Evolutionary conservation across 768 basidiomycete species (phyloP), one percentile per base, ranked within the genome.

Genomic region (Agrocybe praecox): DNA sequence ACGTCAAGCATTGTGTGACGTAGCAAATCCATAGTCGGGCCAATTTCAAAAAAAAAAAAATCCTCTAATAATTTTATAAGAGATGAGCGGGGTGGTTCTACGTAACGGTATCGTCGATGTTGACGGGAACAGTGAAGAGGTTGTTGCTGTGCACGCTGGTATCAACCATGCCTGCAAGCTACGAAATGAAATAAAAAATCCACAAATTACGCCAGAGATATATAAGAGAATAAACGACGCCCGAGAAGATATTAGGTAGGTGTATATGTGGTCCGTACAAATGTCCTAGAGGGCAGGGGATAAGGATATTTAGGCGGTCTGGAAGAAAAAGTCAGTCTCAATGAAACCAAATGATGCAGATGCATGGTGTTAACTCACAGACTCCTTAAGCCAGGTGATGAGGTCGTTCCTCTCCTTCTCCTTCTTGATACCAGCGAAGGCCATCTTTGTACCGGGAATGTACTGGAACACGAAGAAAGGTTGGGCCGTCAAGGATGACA

Each of bases 381-480:
- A 69, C 50, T 87, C 83, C 80, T 91, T 91, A 66, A 96, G 80
- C 71, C 80, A 86, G 56, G 94, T 86, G 68, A 98, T 83, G 67
- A 98, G 87, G 78, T 98, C 96, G 71, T 87, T 91, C 78, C 96
- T 88, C 74, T 98, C 96, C 83, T 95, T 94, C 10, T 93, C 93
- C 86, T 98, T 98, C 89, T 98, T 98, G 72, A 98, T 77, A 67
- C 96, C 96, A 62, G 95, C 94, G 66, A 97, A 98, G 56, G 95
- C 96, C 96, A 98, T 98, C 81, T 96, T 97, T 49, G 96, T 97
- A 47, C 96, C 95, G 36, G 93, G 93, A 63, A 96, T 96, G 79
- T 94, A 95, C 90, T 92, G 57, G 1, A 45, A 45, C 18, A 26
- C 15, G 29, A 19, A 7, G 26, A 62, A 14, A 62, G 32, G 23